Evolutionary conservation across 208 protist genomes (phyloP).

Genomic region (Leishmania major): DNA sequence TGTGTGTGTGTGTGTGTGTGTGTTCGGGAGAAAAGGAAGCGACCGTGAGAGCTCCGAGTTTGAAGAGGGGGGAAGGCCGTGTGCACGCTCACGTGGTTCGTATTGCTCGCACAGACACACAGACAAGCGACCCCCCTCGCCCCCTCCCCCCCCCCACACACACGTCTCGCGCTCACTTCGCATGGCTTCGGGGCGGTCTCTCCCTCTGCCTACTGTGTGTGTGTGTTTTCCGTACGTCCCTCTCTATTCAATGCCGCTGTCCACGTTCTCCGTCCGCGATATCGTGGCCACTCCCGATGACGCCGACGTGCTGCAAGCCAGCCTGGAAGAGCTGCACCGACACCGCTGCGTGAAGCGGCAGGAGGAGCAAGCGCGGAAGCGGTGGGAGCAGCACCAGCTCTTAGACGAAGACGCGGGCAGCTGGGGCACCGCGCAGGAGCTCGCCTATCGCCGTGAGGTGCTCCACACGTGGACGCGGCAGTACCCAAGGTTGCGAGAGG

Average conservation of each 20-base stretch:
- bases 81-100: too few relatives aligned
- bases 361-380: slow-evolving; percentile 2
- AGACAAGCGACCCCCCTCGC: not conserved
- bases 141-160: not conserved
- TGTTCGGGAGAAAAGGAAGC: not conserved
- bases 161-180: not conserved
- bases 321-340: slow-evolving; percentile 21
- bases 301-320: slow-evolving; percentile 22
- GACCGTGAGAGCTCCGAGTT: too few relatives aligned
- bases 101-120: too few relatives aligned
- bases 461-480: slow-evolving; percentile 16
- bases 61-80: too few relatives aligned
- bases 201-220: not conserved
- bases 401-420: not conserved
- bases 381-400: not conserved
- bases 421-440: slow-evolving; percentile 16
- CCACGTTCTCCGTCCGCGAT: slow-evolving; percentile 28
- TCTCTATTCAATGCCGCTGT: not conserved
- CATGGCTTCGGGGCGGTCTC: not conserved
- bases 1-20: too few relatives aligned
- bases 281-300: slow-evolving; percentile 20
- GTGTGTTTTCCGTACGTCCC: not conserved
- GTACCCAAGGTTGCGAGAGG: slow-evolving; percentile 28
- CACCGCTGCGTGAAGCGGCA: slow-evolving; percentile 23
- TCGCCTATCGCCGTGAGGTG: slow-evolving; percentile 32